phyloP scores from a whole-genome alignment of 1,284 basidiomycete species.

The Leucocoprinus gongylophorus region DNA sequence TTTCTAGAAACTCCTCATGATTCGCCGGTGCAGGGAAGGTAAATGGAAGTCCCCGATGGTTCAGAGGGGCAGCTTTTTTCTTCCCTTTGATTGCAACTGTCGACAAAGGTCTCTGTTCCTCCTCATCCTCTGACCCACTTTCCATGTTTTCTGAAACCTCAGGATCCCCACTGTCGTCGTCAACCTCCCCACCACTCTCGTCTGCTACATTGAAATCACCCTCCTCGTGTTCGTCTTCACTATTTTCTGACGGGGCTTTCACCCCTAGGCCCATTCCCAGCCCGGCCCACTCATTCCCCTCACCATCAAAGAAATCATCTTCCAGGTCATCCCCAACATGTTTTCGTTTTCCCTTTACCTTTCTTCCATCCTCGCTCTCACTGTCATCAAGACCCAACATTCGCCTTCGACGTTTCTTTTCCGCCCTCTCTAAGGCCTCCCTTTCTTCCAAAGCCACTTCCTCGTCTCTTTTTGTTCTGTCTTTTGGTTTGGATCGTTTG shows the following conservation, averaged over 20 bases:
- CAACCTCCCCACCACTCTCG: conserved; percentile 28
- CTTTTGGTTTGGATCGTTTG: conserved; percentile 88
- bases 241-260: conserved; percentile 71
- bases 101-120: conserved; percentile 39
- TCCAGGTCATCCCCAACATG: conserved; percentile 83
- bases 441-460: conserved; percentile 89
- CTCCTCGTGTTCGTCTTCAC: conserved; percentile 62
- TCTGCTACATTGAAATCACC: conserved; percentile 40
- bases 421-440: conserved; percentile 80
- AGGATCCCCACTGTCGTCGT: conserved; percentile 25
- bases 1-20: conserved; percentile 85
- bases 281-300: conserved; percentile 36
- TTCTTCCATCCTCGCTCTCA: conserved; percentile 53
- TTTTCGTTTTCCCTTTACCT: conserved; percentile 41
- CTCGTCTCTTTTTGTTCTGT: conserved; percentile 95
- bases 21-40: conserved; percentile 86
- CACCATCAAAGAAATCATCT: conserved; percentile 83
- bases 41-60: conserved; percentile 71
- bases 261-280: conserved; percentile 50
- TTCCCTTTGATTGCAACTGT: conserved; percentile 25
- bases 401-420: conserved; percentile 70
- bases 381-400: conserved; percentile 80
- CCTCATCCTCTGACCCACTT: conserved; percentile 33
- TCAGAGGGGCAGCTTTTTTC: conserved; percentile 21
- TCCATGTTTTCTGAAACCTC: neutral